phyloP scores from a whole-genome alignment of 768 basidiomycete genomes.

The Austroboletus festivus region DNA sequence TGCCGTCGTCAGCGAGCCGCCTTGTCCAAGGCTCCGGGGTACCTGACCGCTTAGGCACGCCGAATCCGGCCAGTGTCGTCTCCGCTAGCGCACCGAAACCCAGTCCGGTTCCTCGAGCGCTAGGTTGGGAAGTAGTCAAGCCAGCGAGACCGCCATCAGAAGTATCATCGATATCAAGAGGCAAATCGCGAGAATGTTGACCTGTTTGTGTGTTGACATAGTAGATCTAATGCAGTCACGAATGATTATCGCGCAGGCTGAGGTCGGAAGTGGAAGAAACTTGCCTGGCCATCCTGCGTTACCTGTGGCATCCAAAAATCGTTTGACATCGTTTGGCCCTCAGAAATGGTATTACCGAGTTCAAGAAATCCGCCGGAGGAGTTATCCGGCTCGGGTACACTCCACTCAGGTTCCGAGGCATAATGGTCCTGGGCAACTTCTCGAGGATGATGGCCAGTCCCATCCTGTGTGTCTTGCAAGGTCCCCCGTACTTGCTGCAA shows the following conservation, averaged over 20 bases:
- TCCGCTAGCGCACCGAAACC: conserved; percentile 40
- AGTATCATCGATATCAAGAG: conserved; percentile 64
- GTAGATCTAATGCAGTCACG: conserved; percentile 63
- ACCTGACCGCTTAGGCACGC: conserved; percentile 52
- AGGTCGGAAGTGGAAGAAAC: conserved; percentile 21
- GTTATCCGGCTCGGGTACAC: conserved; percentile 10
- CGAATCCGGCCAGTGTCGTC: conserved; percentile 52
- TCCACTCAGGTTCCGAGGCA: conserved; percentile 49
- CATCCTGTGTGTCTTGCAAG: conserved; percentile 15
- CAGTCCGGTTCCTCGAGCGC: conserved; percentile 54
- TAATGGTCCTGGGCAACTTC: conserved; percentile 27
- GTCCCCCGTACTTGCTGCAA: conserved; percentile 12
- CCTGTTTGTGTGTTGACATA: conserved; percentile 92
- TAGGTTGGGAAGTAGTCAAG: conserved; percentile 50
- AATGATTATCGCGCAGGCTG: neutral
- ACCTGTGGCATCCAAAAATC: conserved; percentile 94
- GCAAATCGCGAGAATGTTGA: conserved; percentile 80
- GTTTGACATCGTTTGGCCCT: conserved; percentile 42
- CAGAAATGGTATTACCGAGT: conserved; percentile 25
- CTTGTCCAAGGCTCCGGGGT: conserved; percentile 83
- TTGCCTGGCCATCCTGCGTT: conserved; percentile 77
- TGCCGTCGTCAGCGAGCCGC: conserved; percentile 77
- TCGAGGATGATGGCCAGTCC: conserved; percentile 1
- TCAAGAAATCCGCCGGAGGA: conserved; percentile 41
- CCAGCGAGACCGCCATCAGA: conserved; percentile 63